Evolutionary conservation across 2,329 filamentous ascomycete species (phyloP).

Genomic region (Niveomyces coronatus): DNA sequence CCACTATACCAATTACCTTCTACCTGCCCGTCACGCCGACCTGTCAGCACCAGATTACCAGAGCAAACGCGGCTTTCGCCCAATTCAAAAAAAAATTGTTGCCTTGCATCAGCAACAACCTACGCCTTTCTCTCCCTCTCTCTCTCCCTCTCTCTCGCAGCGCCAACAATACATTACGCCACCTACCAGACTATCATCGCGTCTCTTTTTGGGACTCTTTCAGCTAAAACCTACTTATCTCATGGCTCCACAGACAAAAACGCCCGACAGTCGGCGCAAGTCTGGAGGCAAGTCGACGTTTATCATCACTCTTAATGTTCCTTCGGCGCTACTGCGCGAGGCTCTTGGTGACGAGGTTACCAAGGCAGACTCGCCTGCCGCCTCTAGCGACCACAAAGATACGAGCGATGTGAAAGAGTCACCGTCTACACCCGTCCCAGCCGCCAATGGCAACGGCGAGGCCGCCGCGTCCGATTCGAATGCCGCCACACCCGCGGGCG

Average conservation of each 20-base stretch:
- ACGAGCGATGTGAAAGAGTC: constrained; percentile 32
- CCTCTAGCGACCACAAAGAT: constrained; percentile 25
- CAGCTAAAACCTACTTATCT: constrained; percentile 3
- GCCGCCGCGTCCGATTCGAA: constrained; percentile 50
- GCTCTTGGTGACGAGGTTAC: constrained; percentile 31
- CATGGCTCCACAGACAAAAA: constrained; percentile 27
- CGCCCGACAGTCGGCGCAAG: constrained; percentile 27
- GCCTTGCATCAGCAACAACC: background rate
- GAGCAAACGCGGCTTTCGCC: too few relatives aligned
- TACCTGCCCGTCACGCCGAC: too few relatives aligned
- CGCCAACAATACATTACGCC: too few relatives aligned
- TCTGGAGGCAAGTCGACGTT: constrained; percentile 26
- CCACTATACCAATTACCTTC: background rate
- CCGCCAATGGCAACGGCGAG: constrained; percentile 38
- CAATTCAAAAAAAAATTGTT: too few relatives aligned
- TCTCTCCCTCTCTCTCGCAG: too few relatives aligned
- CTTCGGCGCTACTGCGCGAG: constrained; percentile 39
- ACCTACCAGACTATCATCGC: too few relatives aligned
- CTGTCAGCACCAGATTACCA: too few relatives aligned
- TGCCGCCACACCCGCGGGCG: constrained; percentile 44
- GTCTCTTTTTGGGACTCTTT: constrained; percentile 3
- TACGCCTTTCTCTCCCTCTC: background rate
- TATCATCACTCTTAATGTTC: constrained; percentile 43
- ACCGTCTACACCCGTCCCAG: constrained; percentile 30
- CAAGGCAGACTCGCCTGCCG: constrained; percentile 34